Evolutionary conservation across 768 basidiomycete species (phyloP).

Genomic region (Austroboletus eburneus): DNA sequence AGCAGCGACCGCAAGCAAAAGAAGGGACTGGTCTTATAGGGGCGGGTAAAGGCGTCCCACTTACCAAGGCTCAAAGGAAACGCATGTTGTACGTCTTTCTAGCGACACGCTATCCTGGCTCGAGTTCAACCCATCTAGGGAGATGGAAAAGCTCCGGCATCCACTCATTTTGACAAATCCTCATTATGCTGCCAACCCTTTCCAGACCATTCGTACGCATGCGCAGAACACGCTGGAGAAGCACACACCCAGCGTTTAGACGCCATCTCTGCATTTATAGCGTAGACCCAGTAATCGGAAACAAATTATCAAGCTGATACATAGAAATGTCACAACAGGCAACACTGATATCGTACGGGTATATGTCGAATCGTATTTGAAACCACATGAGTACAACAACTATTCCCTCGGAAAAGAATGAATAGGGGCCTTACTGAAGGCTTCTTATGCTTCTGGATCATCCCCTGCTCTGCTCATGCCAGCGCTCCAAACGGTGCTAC

Average conservation of each 20-base stretch:
- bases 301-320: constrained; percentile 22
- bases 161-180: constrained; percentile 66
- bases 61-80: constrained; percentile 63
- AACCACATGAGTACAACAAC: constrained; percentile 17
- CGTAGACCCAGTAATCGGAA: background rate
- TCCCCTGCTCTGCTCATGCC: constrained; percentile 68
- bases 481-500: constrained; percentile 84
- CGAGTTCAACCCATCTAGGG: constrained; percentile 35
- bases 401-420: constrained; percentile 6
- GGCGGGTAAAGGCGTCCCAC: constrained; percentile 53
- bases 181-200: constrained; percentile 64
- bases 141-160: constrained; percentile 63
- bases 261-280: background rate
- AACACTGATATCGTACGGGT: constrained; percentile 18
- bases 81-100: constrained; percentile 55
- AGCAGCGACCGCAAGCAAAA: constrained; percentile 12
- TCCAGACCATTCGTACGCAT: constrained; percentile 74
- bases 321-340: constrained; percentile 17
- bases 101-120: background rate
- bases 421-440: background rate
- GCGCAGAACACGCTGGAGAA: constrained; percentile 73
- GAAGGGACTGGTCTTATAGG: constrained; percentile 57
- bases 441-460: constrained; percentile 32
- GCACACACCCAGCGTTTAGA: constrained; percentile 28
- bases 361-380: constrained; percentile 19